These are phyloP conservation scores for Wallacemonas collosoma DNA, from an alignment of 208 protist species.

Conservation along the genomic window DNA sequence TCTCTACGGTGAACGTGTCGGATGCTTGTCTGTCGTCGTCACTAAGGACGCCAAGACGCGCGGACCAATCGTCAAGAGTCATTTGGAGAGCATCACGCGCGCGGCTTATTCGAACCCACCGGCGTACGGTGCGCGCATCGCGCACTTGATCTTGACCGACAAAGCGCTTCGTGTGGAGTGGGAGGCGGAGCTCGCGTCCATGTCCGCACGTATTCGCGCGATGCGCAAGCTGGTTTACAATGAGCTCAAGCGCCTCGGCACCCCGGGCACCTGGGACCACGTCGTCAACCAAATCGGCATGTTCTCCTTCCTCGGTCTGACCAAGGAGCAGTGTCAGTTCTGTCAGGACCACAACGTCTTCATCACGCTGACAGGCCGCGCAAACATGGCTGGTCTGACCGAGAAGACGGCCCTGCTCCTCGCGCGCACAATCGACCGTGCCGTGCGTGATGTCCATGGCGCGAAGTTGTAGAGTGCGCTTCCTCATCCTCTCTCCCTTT, in stretches of 20 bases:
- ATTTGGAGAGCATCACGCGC: slow-evolving; percentile 88
- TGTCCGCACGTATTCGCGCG: slow-evolving; percentile 80
- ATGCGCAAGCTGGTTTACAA: slow-evolving; percentile 85
- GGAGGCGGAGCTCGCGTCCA: slow-evolving; percentile 90
- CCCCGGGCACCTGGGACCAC: slow-evolving; percentile 94
- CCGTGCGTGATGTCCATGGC: slow-evolving; percentile 36
- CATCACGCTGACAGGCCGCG: slow-evolving; percentile 69
- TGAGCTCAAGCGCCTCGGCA: slow-evolving; percentile 68
- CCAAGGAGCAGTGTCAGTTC: slow-evolving; percentile 76
- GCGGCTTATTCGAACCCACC: slow-evolving; percentile 96
- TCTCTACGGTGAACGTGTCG: slow-evolving; percentile 96
- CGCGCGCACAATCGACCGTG: slow-evolving; percentile 66
- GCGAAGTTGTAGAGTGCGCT: slow-evolving; percentile 4
- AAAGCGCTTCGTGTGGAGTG: slow-evolving; percentile 82
- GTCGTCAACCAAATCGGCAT: slow-evolving; percentile 97
- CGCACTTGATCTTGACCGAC: slow-evolving; percentile 88
- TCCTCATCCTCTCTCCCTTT: not conserved
- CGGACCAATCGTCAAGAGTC: slow-evolving; percentile 71
- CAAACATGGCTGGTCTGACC: slow-evolving; percentile 86
- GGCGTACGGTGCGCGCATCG: slow-evolving; percentile 95
- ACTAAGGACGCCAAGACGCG: slow-evolving; percentile 45
- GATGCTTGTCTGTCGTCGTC: slow-evolving; percentile 85
- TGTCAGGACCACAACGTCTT: slow-evolving; percentile 72
- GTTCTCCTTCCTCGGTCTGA: slow-evolving; percentile 98
- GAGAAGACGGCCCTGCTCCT: slow-evolving; percentile 56